Evolutionary conservation across 129 eudicot species (phyloP).

Genomic region (Tagetes erecta): DNA sequence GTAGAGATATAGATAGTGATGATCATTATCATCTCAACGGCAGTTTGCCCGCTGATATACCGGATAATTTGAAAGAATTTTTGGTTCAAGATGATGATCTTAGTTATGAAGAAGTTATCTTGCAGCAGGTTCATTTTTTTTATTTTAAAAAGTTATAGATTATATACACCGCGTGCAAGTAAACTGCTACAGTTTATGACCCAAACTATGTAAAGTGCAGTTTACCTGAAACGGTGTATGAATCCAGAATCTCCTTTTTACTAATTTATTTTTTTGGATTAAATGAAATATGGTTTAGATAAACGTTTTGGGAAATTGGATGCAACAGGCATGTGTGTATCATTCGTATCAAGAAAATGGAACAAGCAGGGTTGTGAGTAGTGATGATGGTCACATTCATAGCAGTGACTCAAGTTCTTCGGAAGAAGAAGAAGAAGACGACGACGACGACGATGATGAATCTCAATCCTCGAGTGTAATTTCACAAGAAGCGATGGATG

Average conservation of each 20-base stretch:
- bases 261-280: not conserved
- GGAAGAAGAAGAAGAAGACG: slow-evolving; percentile 41
- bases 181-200: too few species aligned
- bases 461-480: slow-evolving; percentile 28
- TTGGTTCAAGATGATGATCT: slow-evolving; percentile 56
- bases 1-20: slow-evolving; percentile 31
- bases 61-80: slow-evolving; percentile 51
- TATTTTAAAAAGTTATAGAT: too few species aligned
- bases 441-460: too few species aligned
- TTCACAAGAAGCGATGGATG: slow-evolving; percentile 67
- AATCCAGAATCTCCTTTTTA: too few species aligned
- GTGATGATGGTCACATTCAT: slow-evolving; percentile 14
- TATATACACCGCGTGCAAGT: too few species aligned
- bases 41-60: slow-evolving; percentile 52
- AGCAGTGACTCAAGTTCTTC: slow-evolving; percentile 30
- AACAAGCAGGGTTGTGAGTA: slow-evolving; percentile 12
- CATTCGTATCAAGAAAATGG: slow-evolving; percentile 48
- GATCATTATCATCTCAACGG: slow-evolving; percentile 37
- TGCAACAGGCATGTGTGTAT: slow-evolving; percentile 69
- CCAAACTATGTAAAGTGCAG: too few species aligned
- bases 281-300: not conserved
- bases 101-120: slow-evolving; percentile 63
- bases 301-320: not conserved
- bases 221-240: too few species aligned
- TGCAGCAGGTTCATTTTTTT: slow-evolving; percentile 51